Evolutionary conservation across 768 basidiomycete species (phyloP).

Genomic region (Lactarius trivialis): DNA sequence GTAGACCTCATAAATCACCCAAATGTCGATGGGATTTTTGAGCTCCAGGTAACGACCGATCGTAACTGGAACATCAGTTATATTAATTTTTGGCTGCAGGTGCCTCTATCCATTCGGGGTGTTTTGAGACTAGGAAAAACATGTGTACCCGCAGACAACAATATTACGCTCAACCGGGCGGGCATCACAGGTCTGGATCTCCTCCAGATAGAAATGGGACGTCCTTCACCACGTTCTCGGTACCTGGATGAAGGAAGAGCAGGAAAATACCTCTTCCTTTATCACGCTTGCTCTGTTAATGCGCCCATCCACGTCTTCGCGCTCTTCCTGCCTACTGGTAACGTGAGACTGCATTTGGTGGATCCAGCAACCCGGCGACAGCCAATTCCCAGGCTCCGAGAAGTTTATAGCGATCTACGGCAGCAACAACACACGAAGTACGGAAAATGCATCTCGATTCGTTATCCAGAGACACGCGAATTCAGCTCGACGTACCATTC

Average conservation of each 20-base stretch:
- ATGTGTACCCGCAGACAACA: conserved; percentile 59
- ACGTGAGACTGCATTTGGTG: conserved; percentile 77
- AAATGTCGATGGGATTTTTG: conserved; percentile 91
- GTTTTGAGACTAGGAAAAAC: conserved; percentile 79
- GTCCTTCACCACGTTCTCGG: conserved; percentile 47
- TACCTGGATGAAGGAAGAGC: conserved; percentile 71
- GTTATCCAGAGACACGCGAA: conserved; percentile 57
- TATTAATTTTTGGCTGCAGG: conserved; percentile 35
- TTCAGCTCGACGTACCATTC: conserved; percentile 71
- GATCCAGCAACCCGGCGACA: conserved; percentile 87
- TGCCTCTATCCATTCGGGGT: conserved; percentile 77
- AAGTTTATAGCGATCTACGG: conserved; percentile 60
- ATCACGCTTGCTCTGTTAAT: conserved; percentile 72
- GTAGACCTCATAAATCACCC: conserved; percentile 89
- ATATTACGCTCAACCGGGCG: conserved; percentile 74
- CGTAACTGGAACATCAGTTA: background rate
- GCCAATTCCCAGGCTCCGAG: conserved; percentile 67
- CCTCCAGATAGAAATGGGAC: conserved; percentile 64
- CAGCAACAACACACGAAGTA: conserved; percentile 42
- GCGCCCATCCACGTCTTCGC: conserved; percentile 81
- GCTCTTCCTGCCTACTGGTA: conserved; percentile 68
- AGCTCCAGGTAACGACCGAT: conserved; percentile 60
- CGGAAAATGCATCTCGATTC: conserved; percentile 42
- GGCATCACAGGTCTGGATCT: conserved; percentile 80
- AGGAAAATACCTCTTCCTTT: conserved; percentile 79